phyloP scores from a whole-genome alignment of 495 filamentous ascomycete species.

The Neurospora sp. region DNA sequence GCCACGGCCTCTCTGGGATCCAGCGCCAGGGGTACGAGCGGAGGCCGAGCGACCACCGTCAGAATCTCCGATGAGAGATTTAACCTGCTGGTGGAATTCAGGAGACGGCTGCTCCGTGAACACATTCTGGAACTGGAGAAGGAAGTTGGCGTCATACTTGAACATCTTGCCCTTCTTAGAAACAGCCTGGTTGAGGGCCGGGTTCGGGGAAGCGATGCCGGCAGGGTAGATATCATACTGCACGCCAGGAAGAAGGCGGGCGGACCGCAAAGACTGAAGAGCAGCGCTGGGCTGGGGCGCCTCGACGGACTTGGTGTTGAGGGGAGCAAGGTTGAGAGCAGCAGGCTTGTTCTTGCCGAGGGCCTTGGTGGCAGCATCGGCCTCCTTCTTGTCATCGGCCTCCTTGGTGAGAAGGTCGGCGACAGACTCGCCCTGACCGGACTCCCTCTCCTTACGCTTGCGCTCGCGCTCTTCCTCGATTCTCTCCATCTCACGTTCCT shows the following conservation, averaged over 20 bases:
- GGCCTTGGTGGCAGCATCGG: slow-evolving; percentile 34
- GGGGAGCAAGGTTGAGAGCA: slow-evolving; percentile 65
- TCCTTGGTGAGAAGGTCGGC: slow-evolving; percentile 31
- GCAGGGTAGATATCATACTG: slow-evolving; percentile 66
- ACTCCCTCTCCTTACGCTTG: slow-evolving; percentile 29
- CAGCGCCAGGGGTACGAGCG: slow-evolving; percentile 52
- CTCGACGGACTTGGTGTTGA: slow-evolving; percentile 71
- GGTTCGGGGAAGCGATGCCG: slow-evolving; percentile 77
- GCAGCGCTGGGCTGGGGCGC: slow-evolving; percentile 83
- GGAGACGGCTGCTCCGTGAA: slow-evolving; percentile 92
- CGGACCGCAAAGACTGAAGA: slow-evolving; percentile 80
- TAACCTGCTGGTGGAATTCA: slow-evolving; percentile 80
- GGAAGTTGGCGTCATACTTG: slow-evolving; percentile 90
- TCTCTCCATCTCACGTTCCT: slow-evolving; percentile 45
- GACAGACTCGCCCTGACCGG: slow-evolving; percentile 14
- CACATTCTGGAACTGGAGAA: slow-evolving; percentile 90
- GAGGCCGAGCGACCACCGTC: slow-evolving; percentile 62
- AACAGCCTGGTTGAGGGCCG: slow-evolving; percentile 69
- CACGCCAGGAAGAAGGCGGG: slow-evolving; percentile 58
- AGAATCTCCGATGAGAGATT: slow-evolving; percentile 68
- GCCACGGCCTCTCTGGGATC: slow-evolving; percentile 32
- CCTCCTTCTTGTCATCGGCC: slow-evolving; percentile 30
- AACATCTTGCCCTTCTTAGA: slow-evolving; percentile 67
- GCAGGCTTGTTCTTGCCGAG: slow-evolving; percentile 58
- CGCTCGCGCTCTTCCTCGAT: slow-evolving; percentile 45